Conservation (phyloP, 2,329 filamentous ascomycete genomes). For the Sporothrix variecibatus region DNA sequence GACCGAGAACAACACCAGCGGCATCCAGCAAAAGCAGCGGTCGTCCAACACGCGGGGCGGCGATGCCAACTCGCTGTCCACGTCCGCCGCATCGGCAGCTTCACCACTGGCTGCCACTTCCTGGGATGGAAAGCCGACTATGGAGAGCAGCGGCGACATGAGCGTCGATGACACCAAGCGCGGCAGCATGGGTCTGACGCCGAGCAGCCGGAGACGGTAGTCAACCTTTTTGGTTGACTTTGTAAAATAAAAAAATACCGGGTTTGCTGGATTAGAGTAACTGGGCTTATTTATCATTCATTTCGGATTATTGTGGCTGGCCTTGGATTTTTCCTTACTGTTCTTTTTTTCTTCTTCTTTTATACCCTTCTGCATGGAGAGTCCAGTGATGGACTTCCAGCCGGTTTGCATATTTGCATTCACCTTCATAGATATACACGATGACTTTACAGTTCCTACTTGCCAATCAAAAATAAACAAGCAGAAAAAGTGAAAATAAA, state of each 20-base stretch:
- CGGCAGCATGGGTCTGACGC: conserved; percentile 4
- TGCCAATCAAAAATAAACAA: neutral
- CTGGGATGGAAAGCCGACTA: conserved; percentile 14
- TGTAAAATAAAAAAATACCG: neutral
- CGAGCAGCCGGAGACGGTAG: conserved; percentile 9
- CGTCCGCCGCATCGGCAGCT: neutral
- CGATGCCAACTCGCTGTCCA: neutral
- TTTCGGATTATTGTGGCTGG: neutral
- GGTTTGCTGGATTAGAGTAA: neutral
- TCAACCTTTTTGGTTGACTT: no score
- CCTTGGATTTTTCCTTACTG: neutral
- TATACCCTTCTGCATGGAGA: neutral
- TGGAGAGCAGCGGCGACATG: neutral
- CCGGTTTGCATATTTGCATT: neutral
- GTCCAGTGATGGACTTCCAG: neutral
- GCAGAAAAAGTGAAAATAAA: neutral
- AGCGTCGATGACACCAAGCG: conserved; percentile 6
- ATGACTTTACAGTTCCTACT: neutral
- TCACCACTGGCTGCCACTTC: conserved; percentile 9
- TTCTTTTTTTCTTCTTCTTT: neutral
- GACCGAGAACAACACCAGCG: conserved; percentile 15
- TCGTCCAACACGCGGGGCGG: neutral
- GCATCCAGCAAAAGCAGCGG: conserved; percentile 9
- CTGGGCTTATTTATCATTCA: neutral
- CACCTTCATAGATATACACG: neutral